Evolutionary conservation across 2,329 filamentous ascomycete species (phyloP).

Genomic region (Elsinoe batatas): DNA sequence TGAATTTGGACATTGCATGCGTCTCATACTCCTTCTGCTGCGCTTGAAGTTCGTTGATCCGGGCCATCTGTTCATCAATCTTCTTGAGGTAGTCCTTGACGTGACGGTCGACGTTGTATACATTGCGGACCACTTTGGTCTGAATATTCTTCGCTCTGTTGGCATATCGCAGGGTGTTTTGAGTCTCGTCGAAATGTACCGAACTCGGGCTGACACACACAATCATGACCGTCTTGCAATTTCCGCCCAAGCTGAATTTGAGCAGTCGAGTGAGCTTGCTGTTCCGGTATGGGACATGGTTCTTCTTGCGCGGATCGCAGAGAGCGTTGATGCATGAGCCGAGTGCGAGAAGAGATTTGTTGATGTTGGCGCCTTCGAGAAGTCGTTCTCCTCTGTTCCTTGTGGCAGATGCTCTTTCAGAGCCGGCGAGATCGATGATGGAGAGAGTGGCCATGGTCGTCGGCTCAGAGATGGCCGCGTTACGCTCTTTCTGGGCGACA

Average conservation of each 20-base stretch:
- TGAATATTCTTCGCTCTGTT: conserved; percentile 99
- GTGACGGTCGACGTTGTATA: conserved; percentile 97
- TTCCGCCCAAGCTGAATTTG: conserved; percentile 94
- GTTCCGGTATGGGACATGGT: conserved; percentile 94
- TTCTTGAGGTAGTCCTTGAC: conserved; percentile 99
- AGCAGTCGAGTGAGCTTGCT: conserved; percentile 91
- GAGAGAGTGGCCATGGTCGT: conserved; percentile 97
- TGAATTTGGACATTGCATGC: conserved; percentile 76
- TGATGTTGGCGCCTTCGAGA: conserved; percentile 95
- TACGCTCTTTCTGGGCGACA: conserved; percentile 84
- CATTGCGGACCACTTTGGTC: conserved; percentile 97
- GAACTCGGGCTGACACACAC: conserved; percentile 96
- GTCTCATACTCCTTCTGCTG: conserved; percentile 85
- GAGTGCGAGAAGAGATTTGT: conserved; percentile 89
- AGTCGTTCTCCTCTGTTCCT: conserved; percentile 91
- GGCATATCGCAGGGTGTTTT: conserved; percentile 94
- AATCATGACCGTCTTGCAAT: conserved; percentile 99
- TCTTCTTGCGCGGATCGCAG: conserved; percentile 81
- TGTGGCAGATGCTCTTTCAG: conserved; percentile 88
- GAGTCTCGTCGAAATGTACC: conserved; percentile 93
- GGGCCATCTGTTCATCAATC: conserved; percentile 95
- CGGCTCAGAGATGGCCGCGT: conserved; percentile 83
- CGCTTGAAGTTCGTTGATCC: conserved; percentile 90
- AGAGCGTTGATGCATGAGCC: conserved; percentile 98
- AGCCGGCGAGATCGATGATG: conserved; percentile 95